Conservation (phyloP, 805 yeast genomes). For the Hanseniaspora nectarophila region DNA sequence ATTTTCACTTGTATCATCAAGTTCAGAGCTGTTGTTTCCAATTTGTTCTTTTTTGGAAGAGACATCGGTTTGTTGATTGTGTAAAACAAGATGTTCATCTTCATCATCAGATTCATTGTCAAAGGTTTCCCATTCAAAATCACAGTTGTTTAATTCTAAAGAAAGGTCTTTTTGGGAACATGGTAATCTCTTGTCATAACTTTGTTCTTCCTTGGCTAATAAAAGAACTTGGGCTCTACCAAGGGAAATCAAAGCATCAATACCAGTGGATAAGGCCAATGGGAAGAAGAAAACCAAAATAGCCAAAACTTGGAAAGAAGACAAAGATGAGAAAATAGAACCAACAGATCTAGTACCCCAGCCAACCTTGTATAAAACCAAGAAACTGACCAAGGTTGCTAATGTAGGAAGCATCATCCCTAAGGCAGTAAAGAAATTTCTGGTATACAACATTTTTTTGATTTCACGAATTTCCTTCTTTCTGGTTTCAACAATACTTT, state of each 20-base stretch:
- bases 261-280: slow-evolving; percentile 33
- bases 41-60: neutral
- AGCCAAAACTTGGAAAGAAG: slow-evolving; percentile 45
- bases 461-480: slow-evolving; percentile 38
- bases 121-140: slow-evolving; percentile 14
- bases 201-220: slow-evolving; percentile 27
- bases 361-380: slow-evolving; percentile 31
- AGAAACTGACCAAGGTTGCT: slow-evolving; percentile 45
- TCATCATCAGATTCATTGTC: slow-evolving; percentile 13
- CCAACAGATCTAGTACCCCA: slow-evolving; percentile 31
- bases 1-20: neutral
- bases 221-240: slow-evolving; percentile 31
- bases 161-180: neutral
- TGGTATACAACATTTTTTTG: slow-evolving; percentile 30
- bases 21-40: neutral
- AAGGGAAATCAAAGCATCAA: slow-evolving; percentile 33
- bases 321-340: slow-evolving; percentile 47
- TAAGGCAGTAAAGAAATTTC: slow-evolving; percentile 43
- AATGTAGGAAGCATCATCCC: slow-evolving; percentile 41
- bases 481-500: slow-evolving; percentile 42
- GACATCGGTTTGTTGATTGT: neutral
- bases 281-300: slow-evolving; percentile 39
- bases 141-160: slow-evolving; percentile 8
- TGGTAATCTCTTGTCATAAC: slow-evolving; percentile 15
- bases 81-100: slow-evolving; percentile 3